Evolutionary conservation across 768 basidiomycete species (phyloP).

Genomic region (Calocybe gangraenosa): DNA sequence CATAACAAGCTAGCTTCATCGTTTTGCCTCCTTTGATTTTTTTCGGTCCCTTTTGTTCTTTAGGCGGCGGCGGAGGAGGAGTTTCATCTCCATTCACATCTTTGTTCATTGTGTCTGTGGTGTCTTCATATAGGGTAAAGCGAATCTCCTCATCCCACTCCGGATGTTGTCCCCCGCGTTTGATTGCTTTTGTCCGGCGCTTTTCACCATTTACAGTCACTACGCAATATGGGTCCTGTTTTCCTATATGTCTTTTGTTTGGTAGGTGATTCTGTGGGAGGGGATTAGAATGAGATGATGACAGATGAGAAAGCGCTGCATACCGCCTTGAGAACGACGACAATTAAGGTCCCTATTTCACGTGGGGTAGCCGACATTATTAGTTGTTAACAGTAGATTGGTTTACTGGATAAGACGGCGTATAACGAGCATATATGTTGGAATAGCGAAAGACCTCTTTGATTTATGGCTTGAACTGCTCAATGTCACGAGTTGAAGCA

Average conservation of each 20-base stretch:
- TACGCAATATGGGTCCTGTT: constrained; percentile 95
- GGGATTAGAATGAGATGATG: constrained; percentile 16
- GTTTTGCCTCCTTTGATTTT: constrained; percentile 67
- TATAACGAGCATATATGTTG: constrained; percentile 11
- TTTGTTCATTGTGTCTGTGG: constrained; percentile 46
- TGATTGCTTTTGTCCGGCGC: constrained; percentile 88
- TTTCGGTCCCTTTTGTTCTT: constrained; percentile 40
- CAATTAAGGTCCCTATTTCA: constrained; percentile 91
- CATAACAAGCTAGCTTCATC: constrained; percentile 85
- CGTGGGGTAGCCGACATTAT: constrained; percentile 58
- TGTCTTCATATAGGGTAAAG: constrained; percentile 83
- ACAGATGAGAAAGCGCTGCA: constrained; percentile 27
- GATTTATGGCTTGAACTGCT: no score
- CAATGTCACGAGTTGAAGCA: no score
- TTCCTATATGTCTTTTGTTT: constrained; percentile 89
- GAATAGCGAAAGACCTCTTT: not conserved
- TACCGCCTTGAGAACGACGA: constrained; percentile 92
- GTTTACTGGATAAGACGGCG: not conserved
- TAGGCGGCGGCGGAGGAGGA: constrained; percentile 71
- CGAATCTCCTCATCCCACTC: constrained; percentile 99
- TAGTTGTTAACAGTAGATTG: constrained; percentile 3
- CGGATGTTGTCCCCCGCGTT: constrained; percentile 95
- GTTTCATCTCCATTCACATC: constrained; percentile 36
- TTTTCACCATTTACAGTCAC: constrained; percentile 79
- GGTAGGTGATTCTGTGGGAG: constrained; percentile 72